phyloP scores from a whole-genome alignment of 2,329 filamentous ascomycete genomes.

The Cladosporium sp. region DNA sequence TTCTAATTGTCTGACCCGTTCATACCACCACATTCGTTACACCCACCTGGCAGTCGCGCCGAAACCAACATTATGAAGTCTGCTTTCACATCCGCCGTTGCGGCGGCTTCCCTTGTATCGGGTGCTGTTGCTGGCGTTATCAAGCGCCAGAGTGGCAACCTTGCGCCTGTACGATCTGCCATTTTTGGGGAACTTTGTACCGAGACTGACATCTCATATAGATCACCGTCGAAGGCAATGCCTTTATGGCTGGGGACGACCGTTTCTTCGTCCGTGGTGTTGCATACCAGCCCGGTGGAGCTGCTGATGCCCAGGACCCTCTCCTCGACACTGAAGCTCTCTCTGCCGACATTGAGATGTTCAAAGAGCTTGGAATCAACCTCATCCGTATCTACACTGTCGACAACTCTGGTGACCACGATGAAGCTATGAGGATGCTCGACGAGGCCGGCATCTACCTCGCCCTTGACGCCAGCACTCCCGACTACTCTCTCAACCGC shows the following conservation, averaged over 20 bases:
- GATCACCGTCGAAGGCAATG: conserved; percentile 31
- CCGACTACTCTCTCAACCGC: conserved; percentile 84
- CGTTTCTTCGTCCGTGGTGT: conserved; percentile 64
- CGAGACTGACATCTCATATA: background rate
- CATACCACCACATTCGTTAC: conserved; percentile 14
- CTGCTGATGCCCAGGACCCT: conserved; percentile 68
- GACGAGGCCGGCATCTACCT: conserved; percentile 88
- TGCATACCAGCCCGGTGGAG: conserved; percentile 59
- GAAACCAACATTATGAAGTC: conserved; percentile 19
- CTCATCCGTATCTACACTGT: conserved; percentile 91
- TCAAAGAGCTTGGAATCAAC: conserved; percentile 84
- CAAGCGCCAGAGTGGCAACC: conserved; percentile 20
- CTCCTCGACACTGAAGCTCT: conserved; percentile 71
- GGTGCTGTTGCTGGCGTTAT: conserved; percentile 17
- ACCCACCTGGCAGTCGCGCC: conserved; percentile 2
- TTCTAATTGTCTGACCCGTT: conserved; percentile 11
- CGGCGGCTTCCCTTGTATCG: conserved; percentile 18
- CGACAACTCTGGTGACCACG: conserved; percentile 80
- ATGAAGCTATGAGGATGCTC: conserved; percentile 79
- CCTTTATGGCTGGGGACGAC: conserved; percentile 62
- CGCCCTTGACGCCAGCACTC: conserved; percentile 86
- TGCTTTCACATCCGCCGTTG: conserved; percentile 18
- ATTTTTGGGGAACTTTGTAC: background rate
- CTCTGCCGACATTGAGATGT: conserved; percentile 75
- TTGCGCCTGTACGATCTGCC: conserved; percentile 8